Evolutionary conservation across 495 filamentous ascomycete species (phyloP).

Genomic region (Podospora pseudocomata): DNA sequence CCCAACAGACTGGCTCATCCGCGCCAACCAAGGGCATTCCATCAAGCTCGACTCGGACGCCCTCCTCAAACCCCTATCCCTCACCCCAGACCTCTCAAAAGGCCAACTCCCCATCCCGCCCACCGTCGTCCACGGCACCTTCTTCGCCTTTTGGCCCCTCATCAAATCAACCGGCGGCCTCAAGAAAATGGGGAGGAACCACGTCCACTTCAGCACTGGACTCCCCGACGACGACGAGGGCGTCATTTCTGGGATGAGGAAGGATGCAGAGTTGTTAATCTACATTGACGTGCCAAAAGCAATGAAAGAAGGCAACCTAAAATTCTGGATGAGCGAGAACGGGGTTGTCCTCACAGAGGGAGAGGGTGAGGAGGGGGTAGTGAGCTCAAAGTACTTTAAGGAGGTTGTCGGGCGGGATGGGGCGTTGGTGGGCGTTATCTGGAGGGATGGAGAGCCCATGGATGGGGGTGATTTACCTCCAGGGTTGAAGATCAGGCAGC

Average conservation of each 20-base stretch:
- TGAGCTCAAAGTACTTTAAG: constrained; percentile 43
- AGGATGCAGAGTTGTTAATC: constrained; percentile 71
- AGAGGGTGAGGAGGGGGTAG: constrained; percentile 38
- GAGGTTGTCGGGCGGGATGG: constrained; percentile 57
- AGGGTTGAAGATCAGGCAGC: constrained; percentile 39
- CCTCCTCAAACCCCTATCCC: constrained; percentile 64
- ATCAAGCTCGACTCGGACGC: constrained; percentile 66
- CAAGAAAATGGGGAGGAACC: constrained; percentile 73
- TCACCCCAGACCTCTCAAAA: constrained; percentile 27
- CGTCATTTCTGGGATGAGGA: constrained; percentile 84
- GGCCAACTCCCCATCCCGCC: constrained; percentile 46
- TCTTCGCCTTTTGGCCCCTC: constrained; percentile 64
- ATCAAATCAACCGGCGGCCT: constrained; percentile 74
- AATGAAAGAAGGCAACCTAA: constrained; percentile 55
- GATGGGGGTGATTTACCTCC: constrained; percentile 56
- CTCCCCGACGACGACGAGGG: constrained; percentile 46
- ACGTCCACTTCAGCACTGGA: constrained; percentile 81
- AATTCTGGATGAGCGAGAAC: constrained; percentile 86
- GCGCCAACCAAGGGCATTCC: constrained; percentile 89
- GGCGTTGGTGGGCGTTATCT: constrained; percentile 56
- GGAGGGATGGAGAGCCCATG: constrained; percentile 60
- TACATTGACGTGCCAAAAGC: constrained; percentile 71
- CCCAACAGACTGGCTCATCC: constrained; percentile 75
- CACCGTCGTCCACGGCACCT: constrained; percentile 82
- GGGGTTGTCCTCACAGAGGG: constrained; percentile 62